These are phyloP conservation scores for Naegleria lovaniensis DNA, from an alignment of 208 protist genomes.

Conservation along the genomic window DNA sequence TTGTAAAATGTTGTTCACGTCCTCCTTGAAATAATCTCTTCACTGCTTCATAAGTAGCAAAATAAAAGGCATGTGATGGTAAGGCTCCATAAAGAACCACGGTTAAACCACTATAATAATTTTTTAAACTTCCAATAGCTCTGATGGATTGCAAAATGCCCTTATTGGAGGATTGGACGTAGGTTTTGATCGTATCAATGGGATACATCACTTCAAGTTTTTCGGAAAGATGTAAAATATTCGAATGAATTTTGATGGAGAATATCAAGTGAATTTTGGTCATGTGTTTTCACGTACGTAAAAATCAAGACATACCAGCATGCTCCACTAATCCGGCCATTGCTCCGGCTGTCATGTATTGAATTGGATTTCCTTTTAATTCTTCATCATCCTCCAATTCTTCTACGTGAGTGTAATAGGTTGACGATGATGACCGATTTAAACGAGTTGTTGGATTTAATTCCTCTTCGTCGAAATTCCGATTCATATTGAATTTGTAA, in stretches of 20 bases:
- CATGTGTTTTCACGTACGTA: too few species aligned
- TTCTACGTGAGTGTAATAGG: neutral
- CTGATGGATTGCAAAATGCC: neutral
- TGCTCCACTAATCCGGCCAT: constrained; percentile 13
- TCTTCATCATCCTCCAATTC: neutral
- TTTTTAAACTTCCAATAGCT: constrained; percentile 48
- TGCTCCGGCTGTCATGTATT: constrained; percentile 21
- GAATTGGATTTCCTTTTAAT: neutral
- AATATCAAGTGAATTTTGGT: too few species aligned
- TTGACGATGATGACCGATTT: neutral
- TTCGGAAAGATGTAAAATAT: constrained; percentile 55
- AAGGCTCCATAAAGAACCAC: constrained; percentile 70
- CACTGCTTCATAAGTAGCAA: constrained; percentile 74
- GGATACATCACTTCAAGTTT: constrained; percentile 82
- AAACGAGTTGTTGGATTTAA: neutral
- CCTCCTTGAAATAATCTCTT: constrained; percentile 62
- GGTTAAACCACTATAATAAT: constrained; percentile 69
- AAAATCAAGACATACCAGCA: neutral
- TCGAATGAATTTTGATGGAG: too few species aligned
- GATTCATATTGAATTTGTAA: too few species aligned
- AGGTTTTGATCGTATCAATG: constrained; percentile 83
- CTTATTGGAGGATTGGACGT: constrained; percentile 56
- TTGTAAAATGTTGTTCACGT: constrained; percentile 25
- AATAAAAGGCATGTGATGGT: constrained; percentile 80
- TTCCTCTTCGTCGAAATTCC: neutral